Evolutionary conservation across 768 basidiomycete species (phyloP).

Genomic region (Leccinum broughii): DNA sequence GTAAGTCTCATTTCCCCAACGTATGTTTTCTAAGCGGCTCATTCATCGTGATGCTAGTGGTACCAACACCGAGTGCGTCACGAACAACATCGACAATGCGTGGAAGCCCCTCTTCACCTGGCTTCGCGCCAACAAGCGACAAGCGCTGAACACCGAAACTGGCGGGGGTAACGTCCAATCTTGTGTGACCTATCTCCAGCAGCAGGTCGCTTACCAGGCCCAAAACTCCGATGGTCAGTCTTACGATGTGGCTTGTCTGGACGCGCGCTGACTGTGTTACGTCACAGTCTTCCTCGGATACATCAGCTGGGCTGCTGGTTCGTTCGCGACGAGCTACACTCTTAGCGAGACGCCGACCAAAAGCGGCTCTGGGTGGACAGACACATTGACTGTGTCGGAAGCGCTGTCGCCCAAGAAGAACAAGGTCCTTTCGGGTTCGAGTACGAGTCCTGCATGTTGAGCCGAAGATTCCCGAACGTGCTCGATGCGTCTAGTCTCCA

Average conservation of each 20-base stretch:
- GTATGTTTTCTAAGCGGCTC: background rate
- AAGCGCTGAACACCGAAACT: constrained; percentile 61
- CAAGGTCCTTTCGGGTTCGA: constrained; percentile 2
- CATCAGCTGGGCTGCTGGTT: constrained; percentile 61
- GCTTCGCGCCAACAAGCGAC: constrained; percentile 49
- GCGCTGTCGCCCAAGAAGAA: constrained; percentile 21
- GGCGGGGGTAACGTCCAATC: constrained; percentile 55
- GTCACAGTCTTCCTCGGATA: constrained; percentile 51
- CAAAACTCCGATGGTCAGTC: constrained; percentile 48
- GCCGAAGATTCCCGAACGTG: background rate
- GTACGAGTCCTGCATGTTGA: background rate
- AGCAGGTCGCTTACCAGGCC: constrained; percentile 48
- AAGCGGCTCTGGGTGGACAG: constrained; percentile 35
- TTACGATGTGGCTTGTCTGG: background rate
- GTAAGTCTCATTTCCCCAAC: constrained; percentile 26
- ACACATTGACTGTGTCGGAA: constrained; percentile 40
- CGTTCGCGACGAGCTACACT: constrained; percentile 41
- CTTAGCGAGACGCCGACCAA: constrained; percentile 36
- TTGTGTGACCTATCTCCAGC: constrained; percentile 46
- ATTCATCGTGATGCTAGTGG: constrained; percentile 27
- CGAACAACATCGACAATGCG: constrained; percentile 50
- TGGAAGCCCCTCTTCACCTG: constrained; percentile 50
- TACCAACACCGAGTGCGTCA: constrained; percentile 48
- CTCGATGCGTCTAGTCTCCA: background rate
- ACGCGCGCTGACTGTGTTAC: background rate